Base-by-base conservation (phyloP, 169 alveolate species). In the Plasmodium adleri region DNA sequence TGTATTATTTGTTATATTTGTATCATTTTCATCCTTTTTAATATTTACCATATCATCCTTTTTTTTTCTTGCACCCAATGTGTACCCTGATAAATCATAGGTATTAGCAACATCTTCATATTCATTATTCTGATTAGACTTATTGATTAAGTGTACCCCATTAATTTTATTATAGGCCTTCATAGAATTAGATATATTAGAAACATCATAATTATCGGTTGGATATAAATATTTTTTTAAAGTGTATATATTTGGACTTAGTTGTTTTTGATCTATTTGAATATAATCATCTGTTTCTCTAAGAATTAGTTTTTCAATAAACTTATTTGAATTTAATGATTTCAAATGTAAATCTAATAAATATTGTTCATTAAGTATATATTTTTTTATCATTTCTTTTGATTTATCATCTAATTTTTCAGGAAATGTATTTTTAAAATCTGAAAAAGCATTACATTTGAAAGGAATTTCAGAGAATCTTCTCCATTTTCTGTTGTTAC, bases 321-420 rank as follows among this genome's bases (percentile, higher is more conserved):
- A 64, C 15, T 43, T 60, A n/a, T 70, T 71, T 26, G 90, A 86
- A 45, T 88, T 63, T 56, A 88, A 62, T 59, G 93, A 60, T 58
- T 88, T 62, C 60, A 92, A 83, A 68, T 92, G 92, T 50, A 92
- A 28, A 88, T 92, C 78, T 63, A 88, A 64, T 15, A 92, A 72
- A 50, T 80, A 71, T 87, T 89, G 66, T 71, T 92, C 93, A 89
- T 90, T 60, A 26, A 89, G 56, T 0, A 72, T 56, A 71, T 86
- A 86, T 56, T 89, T 89, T 70, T 89, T 74, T 17, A 83, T 66
- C 72, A 76, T 50, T 73, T 89, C 93, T 62, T 89, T 63, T 6
- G 88, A 78, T 59, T 83, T 88, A 50, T 83, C 90, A 60, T 76
- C 90, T 26, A 72, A 47, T 15, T 9, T 47, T 15, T 72, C 59